These are phyloP conservation scores for Leccinum insigne DNA, from an alignment of 1,284 basidiomycete genomes.

Conservation along the genomic window DNA sequence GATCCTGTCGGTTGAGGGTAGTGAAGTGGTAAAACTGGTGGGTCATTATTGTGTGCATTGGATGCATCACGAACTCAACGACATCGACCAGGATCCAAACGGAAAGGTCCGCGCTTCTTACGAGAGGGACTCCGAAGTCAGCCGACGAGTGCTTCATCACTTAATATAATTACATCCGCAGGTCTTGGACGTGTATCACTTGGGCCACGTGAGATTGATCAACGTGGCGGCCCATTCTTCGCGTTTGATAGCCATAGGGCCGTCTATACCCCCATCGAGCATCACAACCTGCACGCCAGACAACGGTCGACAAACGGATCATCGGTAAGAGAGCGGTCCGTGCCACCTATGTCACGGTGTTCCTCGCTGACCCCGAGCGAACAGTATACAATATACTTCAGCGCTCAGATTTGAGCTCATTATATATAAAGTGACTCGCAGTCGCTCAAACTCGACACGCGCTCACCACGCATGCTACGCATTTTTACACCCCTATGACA, in stretches of 20 bases:
- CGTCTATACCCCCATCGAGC: constrained; percentile 53
- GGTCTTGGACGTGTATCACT: constrained; percentile 56
- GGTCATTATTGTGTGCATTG: constrained; percentile 5
- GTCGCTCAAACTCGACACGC: too few species aligned
- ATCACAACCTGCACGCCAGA: constrained; percentile 53
- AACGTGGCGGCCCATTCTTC: constrained; percentile 70
- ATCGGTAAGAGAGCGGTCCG: constrained; percentile 49
- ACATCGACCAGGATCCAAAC: too few species aligned
- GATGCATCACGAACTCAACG: too few species aligned
- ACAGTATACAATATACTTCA: constrained; percentile 64
- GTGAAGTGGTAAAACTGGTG: constrained; percentile 15
- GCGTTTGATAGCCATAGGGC: constrained; percentile 70
- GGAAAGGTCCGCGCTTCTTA: too few species aligned
- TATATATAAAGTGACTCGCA: too few species aligned
- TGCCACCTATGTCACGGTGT: background rate
- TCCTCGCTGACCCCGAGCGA: constrained; percentile 4
- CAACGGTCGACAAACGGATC: constrained; percentile 69
- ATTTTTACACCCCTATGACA: too few species aligned
- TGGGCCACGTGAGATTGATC: constrained; percentile 68
- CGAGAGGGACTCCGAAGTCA: too few species aligned
- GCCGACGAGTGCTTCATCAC: too few species aligned
- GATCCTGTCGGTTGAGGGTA: too few species aligned
- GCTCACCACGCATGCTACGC: too few species aligned
- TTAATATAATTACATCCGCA: background rate
- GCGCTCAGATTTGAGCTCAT: too few species aligned